Base-by-base conservation (phyloP, 306 rosid species). In the Cucurbita pepo region DNA sequence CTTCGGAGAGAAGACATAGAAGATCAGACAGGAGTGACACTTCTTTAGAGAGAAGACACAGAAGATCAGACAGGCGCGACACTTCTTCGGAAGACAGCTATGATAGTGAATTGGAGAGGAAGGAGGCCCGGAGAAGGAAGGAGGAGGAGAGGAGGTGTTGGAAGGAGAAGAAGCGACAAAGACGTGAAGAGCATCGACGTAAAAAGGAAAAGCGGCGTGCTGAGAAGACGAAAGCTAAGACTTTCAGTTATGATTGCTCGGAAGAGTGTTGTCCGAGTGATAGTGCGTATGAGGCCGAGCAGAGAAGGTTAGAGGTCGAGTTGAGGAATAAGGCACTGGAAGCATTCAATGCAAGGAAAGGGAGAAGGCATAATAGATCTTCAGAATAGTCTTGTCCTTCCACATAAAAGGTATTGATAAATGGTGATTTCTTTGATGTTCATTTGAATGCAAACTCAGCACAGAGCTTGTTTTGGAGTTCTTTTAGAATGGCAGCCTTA, bases 261-360 rank as follows among this genome's bases (percentile, higher is more conserved):
- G 82, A 47, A 59, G 96, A 79, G 81, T 63, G 79, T 77, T 76
- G 73, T 81, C 79, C 74, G 61, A 87, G 85, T 75, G 91, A 84
- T 54, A 60, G 79, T 79, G 95, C 84, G 59, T 90, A 86, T 1
- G 79, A 78, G 52, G 56, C 77, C 62, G 92, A 84, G 76, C 96
- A 83, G 80, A 86, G 75, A 77, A 94, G 81, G 82, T 95, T 94
- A 59, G 97, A 94, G 89, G 86, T 89, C 52, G 97, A 88, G 83
- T 79, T 95, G 14, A 88, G 99, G 72, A 90, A 89, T 62, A 91
- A 91, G 95, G 99, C 99, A 75, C 91, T 95, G 5, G 96, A 95
- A 81, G 80, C 95, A n/a, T 82, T 86, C 72, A 84, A 82, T 53
- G 88, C 90, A 6, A 86, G 82, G 78, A 83, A 79, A 81, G 88